Base-by-base conservation (phyloP, 306 rosid species). In the Abrus precatorius region DNA sequence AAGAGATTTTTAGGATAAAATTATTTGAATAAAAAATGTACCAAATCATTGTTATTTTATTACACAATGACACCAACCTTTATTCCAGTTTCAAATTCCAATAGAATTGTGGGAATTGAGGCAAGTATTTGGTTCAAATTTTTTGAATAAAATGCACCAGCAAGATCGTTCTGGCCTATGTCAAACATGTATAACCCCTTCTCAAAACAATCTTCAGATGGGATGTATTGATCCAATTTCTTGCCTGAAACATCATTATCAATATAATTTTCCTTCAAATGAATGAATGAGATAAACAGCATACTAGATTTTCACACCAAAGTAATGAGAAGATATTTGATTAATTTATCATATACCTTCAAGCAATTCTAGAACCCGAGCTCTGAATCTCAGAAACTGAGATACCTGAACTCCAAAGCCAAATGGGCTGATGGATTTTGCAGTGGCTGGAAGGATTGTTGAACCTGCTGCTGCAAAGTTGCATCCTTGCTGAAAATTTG, bases 101-200 rank as follows among this genome's bases (percentile, higher is more conserved):
- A 59, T 40, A 93, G 82, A 69, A 86, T 91, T 4, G 56, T 36
- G 43, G 93, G 97, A 72, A 93, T 86, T 5, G 87, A 88, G 48
- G 90, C 90, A 32, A 91, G 83, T 38, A 91, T 75, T 84, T 88
- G 89, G 75, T 88, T 90, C 14, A 93, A 63, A 36, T 92, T 67
- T 79, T 91, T 87, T 8, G 94, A 90, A 59, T 91, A 93, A 83
- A 93, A 93, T 40, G 91, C 92, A 63, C 90, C 93, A n/a, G 89
- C 90, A 59, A 93, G 83, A 68, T 91, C 98, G 78, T 93, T 93
- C 83, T 93, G 97, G 76, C 97, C 97, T 62, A 91, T 88, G 79
- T 91, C 97, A 72, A 93, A 90, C 97, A 90, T 86, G 84, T 93
- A 93, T 27, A 93, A 82, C 48, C 91, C 97, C 80, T 86, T 86